phyloP scores from a whole-genome alignment of 2,329 filamentous ascomycete genomes.

The Malbranchea cinnamomea region DNA sequence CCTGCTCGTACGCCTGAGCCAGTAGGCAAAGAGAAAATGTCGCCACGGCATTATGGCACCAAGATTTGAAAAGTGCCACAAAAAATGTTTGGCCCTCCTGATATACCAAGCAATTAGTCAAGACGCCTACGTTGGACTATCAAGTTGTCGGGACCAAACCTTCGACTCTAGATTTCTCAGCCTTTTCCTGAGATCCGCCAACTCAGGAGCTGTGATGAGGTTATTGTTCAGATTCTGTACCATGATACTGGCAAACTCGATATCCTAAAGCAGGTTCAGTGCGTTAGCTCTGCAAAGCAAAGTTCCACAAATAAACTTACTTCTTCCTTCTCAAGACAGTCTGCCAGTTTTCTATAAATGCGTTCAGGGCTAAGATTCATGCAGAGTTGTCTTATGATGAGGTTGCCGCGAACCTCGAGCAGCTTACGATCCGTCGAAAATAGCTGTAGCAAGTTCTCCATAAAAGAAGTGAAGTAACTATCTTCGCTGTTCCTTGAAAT shows the following conservation, averaged over 20 bases:
- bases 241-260: slow-evolving; percentile 99
- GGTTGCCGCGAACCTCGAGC: slow-evolving; percentile 80
- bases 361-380: slow-evolving; percentile 83
- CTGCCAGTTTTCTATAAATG: slow-evolving; percentile 88
- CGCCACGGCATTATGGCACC: slow-evolving; percentile 97
- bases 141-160: slow-evolving; percentile 29
- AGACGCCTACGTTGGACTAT: neutral
- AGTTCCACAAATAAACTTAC: slow-evolving; percentile 14
- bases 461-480: slow-evolving; percentile 94
- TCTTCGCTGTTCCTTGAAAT: slow-evolving; percentile 95
- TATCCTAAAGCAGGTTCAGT: slow-evolving; percentile 38
- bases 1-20: slow-evolving; percentile 94
- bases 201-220: slow-evolving; percentile 87
- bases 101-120: slow-evolving; percentile 11
- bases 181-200: slow-evolving; percentile 78
- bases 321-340: slow-evolving; percentile 94
- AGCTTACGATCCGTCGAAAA: slow-evolving; percentile 89
- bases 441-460: slow-evolving; percentile 88
- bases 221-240: slow-evolving; percentile 99
- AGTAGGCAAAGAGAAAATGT: slow-evolving; percentile 92
- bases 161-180: slow-evolving; percentile 80
- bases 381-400: slow-evolving; percentile 92
- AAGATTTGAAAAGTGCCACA: slow-evolving; percentile 82
- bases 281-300: neutral
- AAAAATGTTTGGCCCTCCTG: slow-evolving; percentile 92